Base-by-base conservation (phyloP, 2,329 filamentous ascomycete genomes). In the Hypoxylon sp. region DNA sequence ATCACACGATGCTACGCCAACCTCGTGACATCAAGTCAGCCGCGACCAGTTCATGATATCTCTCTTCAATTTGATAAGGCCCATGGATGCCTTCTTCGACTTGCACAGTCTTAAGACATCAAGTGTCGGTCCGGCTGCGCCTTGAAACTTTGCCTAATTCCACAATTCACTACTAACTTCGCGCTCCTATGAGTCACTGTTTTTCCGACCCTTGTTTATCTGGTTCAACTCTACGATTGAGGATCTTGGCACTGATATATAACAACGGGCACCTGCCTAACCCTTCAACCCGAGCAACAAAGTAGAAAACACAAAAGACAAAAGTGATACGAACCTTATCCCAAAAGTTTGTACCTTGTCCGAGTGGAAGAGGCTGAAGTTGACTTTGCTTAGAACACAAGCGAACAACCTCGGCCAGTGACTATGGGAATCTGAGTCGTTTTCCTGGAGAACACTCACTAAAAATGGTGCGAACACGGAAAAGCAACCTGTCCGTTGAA, bases 401-500 rank as follows among this genome's bases (percentile, higher is more conserved):
- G 27, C 27, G 21, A 47, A n/a, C 19, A 46, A 25, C 43, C 11
- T 54, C 25, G 12, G 19, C 5, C 25, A 11, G 32, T 39, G 50
- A 21, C 27, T 23, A 61, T 65, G 56, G 65, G 14, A 63, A 25
- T 29, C 37, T 63, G 52, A 45, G 23, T 25, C 23, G 53, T 37
- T 39, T 19, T 46, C 23, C 48, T 32, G 34, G 25, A 43, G 16
- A 46, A 50, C 21, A 58, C 27, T 27, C 11, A 3, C 19, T 46
- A 27, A n/a, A 63, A 32, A 75, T 75, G 74, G 69, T 65, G 46
- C 65, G 69, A 61, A 70, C 70, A 2, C 71, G 68, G 48, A 63
- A 66, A 56, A 63, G 66, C 16, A 58, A 68, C 14, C 73, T 82
- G 14, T 81, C 81, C 34, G 79, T 86, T 43, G 84, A 86, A 67